Percentiles rank a stretch among this genome's conserved stretches.
Conservation (phyloP, 495 filamentous ascomycete genomes). For the Penicillium coprophilum region DNA sequence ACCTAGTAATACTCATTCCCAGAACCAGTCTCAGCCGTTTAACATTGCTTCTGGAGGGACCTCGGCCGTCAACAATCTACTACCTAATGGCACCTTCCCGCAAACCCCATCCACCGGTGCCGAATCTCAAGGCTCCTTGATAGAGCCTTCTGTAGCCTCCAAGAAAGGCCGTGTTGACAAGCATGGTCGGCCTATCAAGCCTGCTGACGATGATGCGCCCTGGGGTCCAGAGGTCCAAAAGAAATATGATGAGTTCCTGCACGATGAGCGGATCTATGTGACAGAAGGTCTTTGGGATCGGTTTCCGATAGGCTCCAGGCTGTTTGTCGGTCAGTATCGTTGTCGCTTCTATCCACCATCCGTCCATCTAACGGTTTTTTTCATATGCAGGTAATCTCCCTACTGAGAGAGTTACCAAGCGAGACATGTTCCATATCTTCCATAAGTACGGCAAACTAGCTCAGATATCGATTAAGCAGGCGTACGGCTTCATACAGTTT, state of each 20-base stretch:
- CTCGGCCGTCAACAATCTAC: slow-evolving; percentile 53
- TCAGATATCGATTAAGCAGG: slow-evolving; percentile 94
- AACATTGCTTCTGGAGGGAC: slow-evolving; percentile 49
- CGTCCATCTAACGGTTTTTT: slow-evolving; percentile 12
- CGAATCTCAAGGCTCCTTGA: slow-evolving; percentile 37
- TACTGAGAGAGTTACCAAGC: slow-evolving; percentile 88
- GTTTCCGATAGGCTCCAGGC: slow-evolving; percentile 78
- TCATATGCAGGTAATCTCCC: slow-evolving; percentile 76
- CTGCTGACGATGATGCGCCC: slow-evolving; percentile 48
- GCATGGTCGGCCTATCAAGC: slow-evolving; percentile 28
- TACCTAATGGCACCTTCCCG: slow-evolving; percentile 54
- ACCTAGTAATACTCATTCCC: slow-evolving; percentile 39
- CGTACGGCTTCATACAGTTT: slow-evolving; percentile 97
- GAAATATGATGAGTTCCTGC: slow-evolving; percentile 79
- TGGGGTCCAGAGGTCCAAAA: slow-evolving; percentile 66
- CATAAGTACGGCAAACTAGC: slow-evolving; percentile 82
- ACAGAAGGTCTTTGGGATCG: slow-evolving; percentile 90
- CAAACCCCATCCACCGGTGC: slow-evolving; percentile 36
- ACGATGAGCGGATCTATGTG: slow-evolving; percentile 75
- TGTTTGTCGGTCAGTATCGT: slow-evolving; percentile 81
- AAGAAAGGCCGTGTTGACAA: slow-evolving; percentile 37
- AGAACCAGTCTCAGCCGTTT: slow-evolving; percentile 43
- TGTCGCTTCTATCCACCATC: neutral
- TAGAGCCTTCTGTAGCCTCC: slow-evolving; percentile 24
- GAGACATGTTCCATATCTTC: slow-evolving; percentile 89